phyloP scores from a whole-genome alignment of 148 eudicot species.

The Silene latifolia region DNA sequence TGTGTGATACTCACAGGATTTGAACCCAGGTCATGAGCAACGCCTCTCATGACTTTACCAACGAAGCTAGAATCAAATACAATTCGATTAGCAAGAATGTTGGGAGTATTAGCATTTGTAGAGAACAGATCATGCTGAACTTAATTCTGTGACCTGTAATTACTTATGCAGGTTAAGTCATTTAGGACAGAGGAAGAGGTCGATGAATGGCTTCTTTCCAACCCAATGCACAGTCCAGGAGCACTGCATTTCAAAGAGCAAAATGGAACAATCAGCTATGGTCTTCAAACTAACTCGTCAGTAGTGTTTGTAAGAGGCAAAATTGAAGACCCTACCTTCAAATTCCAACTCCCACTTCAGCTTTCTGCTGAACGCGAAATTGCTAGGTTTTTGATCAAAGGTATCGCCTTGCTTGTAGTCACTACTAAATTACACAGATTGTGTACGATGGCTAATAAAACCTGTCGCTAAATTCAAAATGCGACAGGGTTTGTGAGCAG shows the following conservation, averaged over 20 bases:
- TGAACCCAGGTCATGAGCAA: too few relatives aligned
- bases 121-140: neutral
- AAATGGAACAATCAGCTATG: slow-evolving; percentile 75
- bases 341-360: slow-evolving; percentile 92
- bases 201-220: slow-evolving; percentile 75
- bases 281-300: slow-evolving; percentile 91
- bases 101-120: too few relatives aligned
- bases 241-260: slow-evolving; percentile 71
- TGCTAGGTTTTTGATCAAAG: slow-evolving; percentile 66
- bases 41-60: too few relatives aligned
- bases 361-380: slow-evolving; percentile 97
- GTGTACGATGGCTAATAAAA: too few relatives aligned
- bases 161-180: slow-evolving; percentile 51
- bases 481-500: neutral
- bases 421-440: too few relatives aligned
- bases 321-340: slow-evolving; percentile 81
- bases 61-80: too few relatives aligned
- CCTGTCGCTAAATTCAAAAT: too few relatives aligned
- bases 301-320: slow-evolving; percentile 48
- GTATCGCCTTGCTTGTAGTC: slow-evolving; percentile 29
- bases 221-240: slow-evolving; percentile 79
- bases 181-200: slow-evolving; percentile 26
- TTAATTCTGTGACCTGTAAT: neutral
- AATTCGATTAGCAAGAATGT: too few relatives aligned
- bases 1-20: too few relatives aligned